Percentiles rank a stretch among this genome's conserved stretches.
These are phyloP conservation scores for Gyrodon lividus DNA, from an alignment of 768 basidiomycete species.

Conservation along the genomic window DNA sequence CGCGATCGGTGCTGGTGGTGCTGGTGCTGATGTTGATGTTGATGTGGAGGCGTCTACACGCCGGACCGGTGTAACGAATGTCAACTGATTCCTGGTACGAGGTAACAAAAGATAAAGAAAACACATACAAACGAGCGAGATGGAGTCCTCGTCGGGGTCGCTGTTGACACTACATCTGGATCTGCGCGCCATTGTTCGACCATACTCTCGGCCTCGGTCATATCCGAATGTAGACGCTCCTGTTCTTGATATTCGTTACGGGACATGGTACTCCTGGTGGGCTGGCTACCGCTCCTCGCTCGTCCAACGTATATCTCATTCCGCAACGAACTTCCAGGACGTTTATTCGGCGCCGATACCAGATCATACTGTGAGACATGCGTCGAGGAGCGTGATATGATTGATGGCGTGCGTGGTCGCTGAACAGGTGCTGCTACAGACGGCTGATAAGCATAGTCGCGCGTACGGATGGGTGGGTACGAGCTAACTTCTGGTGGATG, in stretches of 20 bases:
- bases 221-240: constrained; percentile 14
- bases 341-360: constrained; percentile 22
- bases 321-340: constrained; percentile 24
- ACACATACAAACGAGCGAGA: constrained; percentile 24
- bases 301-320: constrained; percentile 22
- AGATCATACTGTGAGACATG: constrained; percentile 33
- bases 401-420: constrained; percentile 20
- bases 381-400: constrained; percentile 27
- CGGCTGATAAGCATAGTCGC: constrained; percentile 30
- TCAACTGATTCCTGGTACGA: constrained; percentile 4
- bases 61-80: background rate
- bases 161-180: constrained; percentile 19
- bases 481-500: constrained; percentile 11
- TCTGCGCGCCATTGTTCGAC: constrained; percentile 33
- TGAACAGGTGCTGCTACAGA: constrained; percentile 11
- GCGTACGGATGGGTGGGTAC: constrained; percentile 24
- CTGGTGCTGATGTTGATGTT: constrained; percentile 9
- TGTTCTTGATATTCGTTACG: constrained; percentile 17
- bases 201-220: constrained; percentile 27
- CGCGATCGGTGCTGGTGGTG: constrained; percentile 28
- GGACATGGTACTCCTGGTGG: constrained; percentile 15
- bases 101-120: background rate
- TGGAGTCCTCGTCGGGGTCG: constrained; percentile 14
- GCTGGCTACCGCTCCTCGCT: constrained; percentile 26
- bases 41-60: constrained; percentile 16